Percentiles rank a stretch among this genome's conserved stretches.
Conservation (phyloP, 805 yeast species). For the Helenozyma rhizophorensis region DNA sequence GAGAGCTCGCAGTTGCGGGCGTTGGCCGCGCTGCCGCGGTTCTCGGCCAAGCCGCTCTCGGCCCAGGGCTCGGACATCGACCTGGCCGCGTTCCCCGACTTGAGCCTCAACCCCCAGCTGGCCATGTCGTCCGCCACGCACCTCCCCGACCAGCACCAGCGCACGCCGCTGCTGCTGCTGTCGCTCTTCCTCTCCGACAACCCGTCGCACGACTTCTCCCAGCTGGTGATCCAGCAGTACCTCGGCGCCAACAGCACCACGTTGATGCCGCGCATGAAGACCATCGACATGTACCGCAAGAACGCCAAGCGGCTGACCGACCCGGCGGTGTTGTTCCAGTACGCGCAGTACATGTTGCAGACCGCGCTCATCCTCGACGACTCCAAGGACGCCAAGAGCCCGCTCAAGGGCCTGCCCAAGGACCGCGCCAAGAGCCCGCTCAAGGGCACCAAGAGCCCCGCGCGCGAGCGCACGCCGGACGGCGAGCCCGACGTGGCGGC, state of each 20-base stretch:
- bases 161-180: constrained; percentile 36
- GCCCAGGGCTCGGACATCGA: constrained; percentile 2
- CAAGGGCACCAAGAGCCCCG: not conserved
- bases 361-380: constrained; percentile 51
- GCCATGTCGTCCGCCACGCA: constrained; percentile 3
- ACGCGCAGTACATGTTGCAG: constrained; percentile 86
- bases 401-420: too few relatives aligned
- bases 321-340: constrained; percentile 81
- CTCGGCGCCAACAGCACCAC: constrained; percentile 47
- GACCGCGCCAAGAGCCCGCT: too few relatives aligned
- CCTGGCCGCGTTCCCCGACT: constrained; percentile 5
- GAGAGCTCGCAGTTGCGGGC: constrained; percentile 1
- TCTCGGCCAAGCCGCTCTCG: constrained; percentile 2
- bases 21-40: constrained; percentile 5
- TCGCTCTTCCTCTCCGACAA: constrained; percentile 35
- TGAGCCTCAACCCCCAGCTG: constrained; percentile 24
- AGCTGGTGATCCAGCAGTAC: constrained; percentile 47
- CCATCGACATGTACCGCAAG: constrained; percentile 80
- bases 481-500: too few relatives aligned
- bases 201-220: constrained; percentile 44
- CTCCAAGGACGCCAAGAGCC: too few relatives aligned
- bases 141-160: constrained; percentile 23
- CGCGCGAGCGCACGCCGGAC: too few relatives aligned
- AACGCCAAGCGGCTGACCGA: constrained; percentile 84
- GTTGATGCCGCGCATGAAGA: constrained; percentile 71